Evolutionary conservation across 1,284 basidiomycete species (phyloP), one percentile per base, ranked within the genome.

Genomic region (Ceratorhiza oryzae-sativae): DNA sequence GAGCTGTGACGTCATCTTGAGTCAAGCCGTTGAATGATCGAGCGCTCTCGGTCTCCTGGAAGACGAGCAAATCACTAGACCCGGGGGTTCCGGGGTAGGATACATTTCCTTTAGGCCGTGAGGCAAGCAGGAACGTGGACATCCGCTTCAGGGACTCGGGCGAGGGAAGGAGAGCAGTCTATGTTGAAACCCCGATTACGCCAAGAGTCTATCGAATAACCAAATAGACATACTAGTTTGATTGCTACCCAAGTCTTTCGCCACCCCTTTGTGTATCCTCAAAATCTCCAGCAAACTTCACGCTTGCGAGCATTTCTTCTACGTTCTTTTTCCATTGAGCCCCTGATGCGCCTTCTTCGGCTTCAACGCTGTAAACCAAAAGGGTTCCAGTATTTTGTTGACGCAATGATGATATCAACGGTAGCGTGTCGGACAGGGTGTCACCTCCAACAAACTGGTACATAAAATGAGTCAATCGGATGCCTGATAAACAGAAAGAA

Each of bases 341-440:
- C 15, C 82, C 81, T 5, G 85, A 86, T 68, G 86, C 82, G 9
- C 82, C 81, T 76, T 88, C 86, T 74, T 93, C 87, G 10, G 92
- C 93, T 80, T 96, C 94, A 30, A 94, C 93, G 55, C 89, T 92
- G 81, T 96, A 96, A 41, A 87, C 90, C 75, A 97, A 87, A 18
- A 97, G 82, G n/a, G 86, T 84, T 4, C 93, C 95, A 73, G 90
- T 90, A 76, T 91, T 90, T 75, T 86, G 85, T 10, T 80, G 78
- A 27, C 92, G 86, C 39, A 97, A 82, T 18, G 80, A 78, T 48
- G 84, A 83, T 56, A 97, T 85, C 2, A 91, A 78, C 1, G 90
- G 88, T 8, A 93, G 76, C 13, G 89, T 88, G 48, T 86, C 89
- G 39, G 86, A 84, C 0, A 90, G 90, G 0, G 90, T 90, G 73